Percentiles rank a stretch among this genome's conserved stretches.
Evolutionary conservation across 2,329 filamentous ascomycete genomes (phyloP).

Genomic region (Trichoderma endophyticum): DNA sequence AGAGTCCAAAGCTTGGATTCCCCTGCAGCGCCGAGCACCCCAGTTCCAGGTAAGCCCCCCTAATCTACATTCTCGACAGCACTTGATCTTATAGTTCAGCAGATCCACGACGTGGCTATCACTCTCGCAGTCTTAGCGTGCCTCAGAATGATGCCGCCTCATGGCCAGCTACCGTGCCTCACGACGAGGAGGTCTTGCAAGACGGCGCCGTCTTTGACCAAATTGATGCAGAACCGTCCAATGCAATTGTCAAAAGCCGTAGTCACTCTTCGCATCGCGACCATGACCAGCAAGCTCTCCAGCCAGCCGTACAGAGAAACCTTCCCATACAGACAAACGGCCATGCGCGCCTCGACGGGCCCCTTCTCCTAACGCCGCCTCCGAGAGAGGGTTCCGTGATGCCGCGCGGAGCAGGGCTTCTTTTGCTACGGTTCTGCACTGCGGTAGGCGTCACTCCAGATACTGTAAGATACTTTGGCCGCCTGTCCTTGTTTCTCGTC

Average conservation of each 20-base stretch:
- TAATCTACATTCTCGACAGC: slow-evolving; percentile 22
- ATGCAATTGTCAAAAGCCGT: slow-evolving; percentile 14
- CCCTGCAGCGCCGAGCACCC: slow-evolving; percentile 47
- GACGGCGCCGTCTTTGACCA: not conserved
- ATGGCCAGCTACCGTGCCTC: not conserved
- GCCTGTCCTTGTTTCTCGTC: slow-evolving; percentile 60
- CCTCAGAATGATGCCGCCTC: not conserved
- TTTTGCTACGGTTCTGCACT: slow-evolving; percentile 31
- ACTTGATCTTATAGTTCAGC: slow-evolving; percentile 30
- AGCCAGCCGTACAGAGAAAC: slow-evolving; percentile 1
- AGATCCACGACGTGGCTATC: slow-evolving; percentile 31
- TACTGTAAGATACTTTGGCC: slow-evolving; percentile 37
- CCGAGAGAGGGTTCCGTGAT: slow-evolving; percentile 31
- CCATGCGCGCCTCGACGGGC: slow-evolving; percentile 29
- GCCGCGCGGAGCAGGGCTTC: slow-evolving; percentile 35
- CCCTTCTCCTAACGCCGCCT: slow-evolving; percentile 51
- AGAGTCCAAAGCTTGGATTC: slow-evolving; percentile 57
- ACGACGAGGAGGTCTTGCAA: not conserved
- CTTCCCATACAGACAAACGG: not conserved
- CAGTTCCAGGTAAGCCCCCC: slow-evolving; percentile 41
- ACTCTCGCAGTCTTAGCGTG: slow-evolving; percentile 17
- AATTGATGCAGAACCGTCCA: not conserved
- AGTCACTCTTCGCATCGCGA: slow-evolving; percentile 2
- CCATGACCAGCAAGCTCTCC: not conserved
- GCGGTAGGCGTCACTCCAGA: slow-evolving; percentile 30